These are phyloP conservation scores for Solanum pinnatisectum DNA, from an alignment of 257 asterid genomes.

Conservation along the genomic window DNA sequence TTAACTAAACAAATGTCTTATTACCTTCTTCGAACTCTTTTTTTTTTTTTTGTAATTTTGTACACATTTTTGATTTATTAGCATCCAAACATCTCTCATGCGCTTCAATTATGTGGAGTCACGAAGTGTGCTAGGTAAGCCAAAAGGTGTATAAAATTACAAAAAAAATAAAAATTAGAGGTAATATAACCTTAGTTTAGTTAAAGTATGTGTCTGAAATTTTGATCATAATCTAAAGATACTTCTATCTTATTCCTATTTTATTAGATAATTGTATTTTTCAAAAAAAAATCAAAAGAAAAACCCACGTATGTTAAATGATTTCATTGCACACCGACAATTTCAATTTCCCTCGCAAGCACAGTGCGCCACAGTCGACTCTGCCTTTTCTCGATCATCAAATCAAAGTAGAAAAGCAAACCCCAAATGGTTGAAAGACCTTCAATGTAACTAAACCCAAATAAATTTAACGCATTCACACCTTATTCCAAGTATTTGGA, in stretches of 20 bases:
- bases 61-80: too few species aligned
- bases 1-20: too few species aligned
- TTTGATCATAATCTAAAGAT: too few species aligned
- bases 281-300: neutral
- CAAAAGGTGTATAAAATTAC: neutral
- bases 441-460: neutral
- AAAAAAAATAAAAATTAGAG: too few species aligned
- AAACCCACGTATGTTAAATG: neutral
- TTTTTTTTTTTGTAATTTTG: too few species aligned
- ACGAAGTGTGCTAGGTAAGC: neutral
- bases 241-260: neutral
- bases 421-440: neutral
- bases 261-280: too few species aligned
- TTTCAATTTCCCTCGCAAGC: neutral
- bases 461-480: neutral
- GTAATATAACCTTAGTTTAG: too few species aligned
- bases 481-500: neutral
- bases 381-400: neutral
- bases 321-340: neutral
- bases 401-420: neutral
- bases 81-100: too few species aligned
- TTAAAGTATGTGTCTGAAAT: neutral
- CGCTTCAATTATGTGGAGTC: too few species aligned
- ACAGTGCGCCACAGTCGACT: neutral
- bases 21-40: too few species aligned